phyloP scores from a whole-genome alignment of 2,329 filamentous ascomycete species.

The Fusarium sp. region DNA sequence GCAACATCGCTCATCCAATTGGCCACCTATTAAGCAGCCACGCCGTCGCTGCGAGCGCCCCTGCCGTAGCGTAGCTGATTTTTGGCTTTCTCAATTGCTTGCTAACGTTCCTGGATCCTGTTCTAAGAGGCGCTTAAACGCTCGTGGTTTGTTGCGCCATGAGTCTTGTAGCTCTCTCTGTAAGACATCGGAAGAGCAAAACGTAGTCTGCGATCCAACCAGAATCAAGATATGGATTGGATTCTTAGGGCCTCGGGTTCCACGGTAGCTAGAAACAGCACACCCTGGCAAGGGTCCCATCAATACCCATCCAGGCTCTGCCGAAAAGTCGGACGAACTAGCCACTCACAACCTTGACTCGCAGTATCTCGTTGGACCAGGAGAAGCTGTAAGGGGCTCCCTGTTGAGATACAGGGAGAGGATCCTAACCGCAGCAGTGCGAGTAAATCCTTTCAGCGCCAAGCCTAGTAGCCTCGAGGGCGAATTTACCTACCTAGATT shows the following conservation, averaged over 20 bases:
- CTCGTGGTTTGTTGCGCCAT: conserved; percentile 29
- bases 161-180: conserved; percentile 20
- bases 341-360: conserved; percentile 25
- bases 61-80: conserved; percentile 24
- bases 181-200: conserved; percentile 10
- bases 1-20: conserved; percentile 44
- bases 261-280: conserved; percentile 23
- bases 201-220: conserved; percentile 15
- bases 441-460: conserved; percentile 19
- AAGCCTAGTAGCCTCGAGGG: conserved; percentile 3
- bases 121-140: conserved; percentile 25
- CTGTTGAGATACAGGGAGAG: conserved; percentile 17
- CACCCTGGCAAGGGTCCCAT: conserved; percentile 14
- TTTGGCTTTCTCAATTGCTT: conserved; percentile 8
- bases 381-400: conserved; percentile 30
- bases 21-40: conserved; percentile 30
- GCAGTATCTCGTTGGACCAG: conserved; percentile 15
- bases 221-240: conserved; percentile 27
- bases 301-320: conserved; percentile 20
- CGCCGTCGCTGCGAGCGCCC: conserved; percentile 36
- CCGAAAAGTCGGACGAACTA: conserved; percentile 15
- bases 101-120: conserved; percentile 5
- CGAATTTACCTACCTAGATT: background rate
- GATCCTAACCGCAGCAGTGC: conserved; percentile 2
- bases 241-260: conserved; percentile 26